Conservation (phyloP, 225 moss, liverwort and hornwort species). For the Bryum argenteum region DNA sequence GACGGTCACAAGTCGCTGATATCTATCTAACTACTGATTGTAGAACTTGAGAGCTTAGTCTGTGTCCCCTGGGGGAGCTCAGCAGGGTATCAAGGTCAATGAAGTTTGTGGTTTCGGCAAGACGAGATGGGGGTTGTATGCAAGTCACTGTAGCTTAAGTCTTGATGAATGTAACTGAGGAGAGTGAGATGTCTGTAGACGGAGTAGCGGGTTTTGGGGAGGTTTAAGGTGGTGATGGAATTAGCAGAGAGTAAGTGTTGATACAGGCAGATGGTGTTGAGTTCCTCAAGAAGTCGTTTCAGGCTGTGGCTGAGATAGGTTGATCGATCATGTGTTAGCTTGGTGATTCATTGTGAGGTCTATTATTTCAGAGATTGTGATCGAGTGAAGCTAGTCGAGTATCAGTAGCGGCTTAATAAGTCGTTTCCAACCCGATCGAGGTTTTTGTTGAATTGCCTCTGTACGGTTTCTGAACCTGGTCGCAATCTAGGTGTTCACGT, state of each 20-base stretch:
- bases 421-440: not conserved
- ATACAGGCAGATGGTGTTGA: conserved; percentile 23
- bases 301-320: conserved; percentile 2
- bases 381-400: conserved; percentile 2
- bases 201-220: not conserved
- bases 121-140: not conserved
- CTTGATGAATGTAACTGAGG: not conserved
- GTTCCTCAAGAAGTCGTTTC: not conserved
- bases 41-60: conserved; percentile 25
- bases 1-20: conserved; percentile 7
- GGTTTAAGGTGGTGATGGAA: conserved; percentile 21
- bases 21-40: not conserved
- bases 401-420: not conserved
- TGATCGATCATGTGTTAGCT: not conserved
- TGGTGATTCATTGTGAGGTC: not conserved
- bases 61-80: conserved; percentile 1
- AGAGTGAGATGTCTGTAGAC: conserved; percentile 17
- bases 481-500: conserved; percentile 3
- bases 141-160: conserved; percentile 11
- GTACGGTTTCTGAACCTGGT: not conserved
- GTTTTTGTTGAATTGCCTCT: not conserved
- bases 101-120: conserved; percentile 16
- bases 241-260: conserved; percentile 16
- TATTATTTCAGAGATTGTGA: conserved; percentile 16
- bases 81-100: conserved; percentile 13